phyloP scores from a whole-genome alignment of 768 basidiomycete species.

The Nidularia pulvinata region DNA sequence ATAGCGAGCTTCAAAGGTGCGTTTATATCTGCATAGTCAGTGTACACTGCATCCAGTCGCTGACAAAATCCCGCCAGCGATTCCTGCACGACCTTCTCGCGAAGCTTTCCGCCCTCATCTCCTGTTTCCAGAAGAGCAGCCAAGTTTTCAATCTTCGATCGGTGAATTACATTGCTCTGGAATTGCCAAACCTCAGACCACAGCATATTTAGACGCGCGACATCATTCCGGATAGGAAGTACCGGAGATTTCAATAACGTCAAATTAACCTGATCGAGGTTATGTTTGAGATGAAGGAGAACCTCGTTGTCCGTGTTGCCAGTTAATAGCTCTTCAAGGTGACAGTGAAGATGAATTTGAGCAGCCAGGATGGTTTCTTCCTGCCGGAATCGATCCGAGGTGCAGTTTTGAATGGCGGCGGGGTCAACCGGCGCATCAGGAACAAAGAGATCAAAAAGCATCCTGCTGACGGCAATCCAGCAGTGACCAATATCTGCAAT shows the following conservation, averaged over 20 bases:
- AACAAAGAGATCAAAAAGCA: constrained; percentile 72
- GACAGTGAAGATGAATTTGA: constrained; percentile 53
- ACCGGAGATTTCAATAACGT: constrained; percentile 20
- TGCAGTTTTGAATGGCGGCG: constrained; percentile 56
- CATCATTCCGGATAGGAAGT: constrained; percentile 33
- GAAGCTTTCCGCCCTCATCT: constrained; percentile 36
- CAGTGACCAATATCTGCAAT: constrained; percentile 21
- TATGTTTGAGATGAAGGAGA: constrained; percentile 39
- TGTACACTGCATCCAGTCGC: constrained; percentile 67
- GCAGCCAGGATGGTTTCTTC: constrained; percentile 36
- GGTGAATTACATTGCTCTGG: constrained; percentile 50
- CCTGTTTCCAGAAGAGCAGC: constrained; percentile 27
- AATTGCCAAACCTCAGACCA: constrained; percentile 84
- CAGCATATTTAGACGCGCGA: constrained; percentile 56
- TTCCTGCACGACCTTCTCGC: constrained; percentile 76
- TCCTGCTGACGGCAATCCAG: constrained; percentile 62
- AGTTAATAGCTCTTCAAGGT: constrained; percentile 52
- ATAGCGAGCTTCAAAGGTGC: constrained; percentile 67
- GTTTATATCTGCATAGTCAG: constrained; percentile 71
- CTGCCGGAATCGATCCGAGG: constrained; percentile 37
- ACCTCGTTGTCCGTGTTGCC: constrained; percentile 57
- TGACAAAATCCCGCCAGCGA: constrained; percentile 78
- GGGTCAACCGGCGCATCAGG: constrained; percentile 91
- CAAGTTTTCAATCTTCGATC: constrained; percentile 51
- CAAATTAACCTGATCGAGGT: constrained; percentile 24